Evolutionary conservation across 192 early-diverging fungal genomes (phyloP).

Genomic region (Funneliformis geosporum): DNA sequence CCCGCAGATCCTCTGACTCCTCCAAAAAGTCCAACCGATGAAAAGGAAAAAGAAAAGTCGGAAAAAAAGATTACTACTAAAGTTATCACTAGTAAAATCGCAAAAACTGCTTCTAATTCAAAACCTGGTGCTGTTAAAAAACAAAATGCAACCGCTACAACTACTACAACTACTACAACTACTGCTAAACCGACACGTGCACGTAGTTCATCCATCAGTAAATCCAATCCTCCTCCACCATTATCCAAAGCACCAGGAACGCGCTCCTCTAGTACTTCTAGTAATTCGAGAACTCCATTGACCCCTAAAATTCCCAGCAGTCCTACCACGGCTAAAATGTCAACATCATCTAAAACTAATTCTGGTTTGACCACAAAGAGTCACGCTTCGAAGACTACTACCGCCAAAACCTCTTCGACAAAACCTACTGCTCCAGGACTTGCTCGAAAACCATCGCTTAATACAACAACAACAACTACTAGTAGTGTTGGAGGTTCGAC

Average conservation of each 20-base stretch:
- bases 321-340: neutral
- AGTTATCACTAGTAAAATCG: neutral
- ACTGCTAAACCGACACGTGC: constrained; percentile 8
- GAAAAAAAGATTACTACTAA: neutral
- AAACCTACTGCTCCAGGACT: neutral
- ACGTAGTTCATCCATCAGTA: constrained; percentile 14
- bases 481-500: neutral
- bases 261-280: constrained; percentile 21
- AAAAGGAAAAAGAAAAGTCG: constrained; percentile 11
- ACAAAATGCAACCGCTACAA: neutral
- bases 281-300: neutral
- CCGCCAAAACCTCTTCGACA: neutral
- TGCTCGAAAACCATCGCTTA: neutral
- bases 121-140: constrained; percentile 6
- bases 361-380: neutral
- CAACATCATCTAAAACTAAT: constrained; percentile 5
- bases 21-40: constrained; percentile 30
- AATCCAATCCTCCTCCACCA: neutral
- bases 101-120: neutral
- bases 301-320: neutral
- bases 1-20: constrained; percentile 20
- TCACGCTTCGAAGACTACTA: neutral
- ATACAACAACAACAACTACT: neutral
- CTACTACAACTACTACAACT: neutral
- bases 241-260: neutral